Conservation (phyloP, 805 yeast species). For the Pichia exigua region DNA sequence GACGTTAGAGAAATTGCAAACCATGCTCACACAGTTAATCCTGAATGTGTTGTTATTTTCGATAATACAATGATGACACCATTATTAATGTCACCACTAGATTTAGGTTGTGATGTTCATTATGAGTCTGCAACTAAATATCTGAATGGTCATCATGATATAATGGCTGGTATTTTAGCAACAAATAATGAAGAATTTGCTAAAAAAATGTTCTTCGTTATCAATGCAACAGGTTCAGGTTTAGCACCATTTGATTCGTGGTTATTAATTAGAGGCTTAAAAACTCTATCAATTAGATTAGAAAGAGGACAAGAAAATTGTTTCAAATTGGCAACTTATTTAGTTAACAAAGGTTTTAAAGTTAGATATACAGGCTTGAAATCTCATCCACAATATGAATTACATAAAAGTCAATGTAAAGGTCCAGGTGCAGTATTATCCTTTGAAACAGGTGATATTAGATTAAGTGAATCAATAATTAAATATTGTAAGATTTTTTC, state of each 20-base stretch:
- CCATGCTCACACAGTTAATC: conserved; percentile 59
- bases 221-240: conserved; percentile 89
- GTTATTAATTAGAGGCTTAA: conserved; percentile 81
- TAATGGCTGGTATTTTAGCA: conserved; percentile 92
- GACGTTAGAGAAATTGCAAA: conserved; percentile 64
- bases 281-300: conserved; percentile 77
- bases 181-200: conserved; percentile 57
- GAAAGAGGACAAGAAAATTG: conserved; percentile 87
- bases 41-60: conserved; percentile 68
- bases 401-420: conserved; percentile 67
- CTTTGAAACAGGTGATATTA: conserved; percentile 77
- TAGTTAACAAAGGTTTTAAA: conserved; percentile 58
- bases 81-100: conserved; percentile 72
- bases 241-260: conserved; percentile 89
- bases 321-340: conserved; percentile 62
- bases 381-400: conserved; percentile 71
- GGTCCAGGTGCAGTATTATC: conserved; percentile 90
- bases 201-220: conserved; percentile 61
- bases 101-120: conserved; percentile 82
- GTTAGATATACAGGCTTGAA: conserved; percentile 83
- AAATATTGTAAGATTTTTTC: conserved; percentile 73
- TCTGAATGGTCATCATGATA: conserved; percentile 89
- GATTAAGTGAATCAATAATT: conserved; percentile 60
- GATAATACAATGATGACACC: conserved; percentile 99
- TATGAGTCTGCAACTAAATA: conserved; percentile 93